Percentiles rank a stretch among this genome's conserved stretches.
Conservation (phyloP, 148 eudicot species). For the Rhododendron vialii region DNA sequence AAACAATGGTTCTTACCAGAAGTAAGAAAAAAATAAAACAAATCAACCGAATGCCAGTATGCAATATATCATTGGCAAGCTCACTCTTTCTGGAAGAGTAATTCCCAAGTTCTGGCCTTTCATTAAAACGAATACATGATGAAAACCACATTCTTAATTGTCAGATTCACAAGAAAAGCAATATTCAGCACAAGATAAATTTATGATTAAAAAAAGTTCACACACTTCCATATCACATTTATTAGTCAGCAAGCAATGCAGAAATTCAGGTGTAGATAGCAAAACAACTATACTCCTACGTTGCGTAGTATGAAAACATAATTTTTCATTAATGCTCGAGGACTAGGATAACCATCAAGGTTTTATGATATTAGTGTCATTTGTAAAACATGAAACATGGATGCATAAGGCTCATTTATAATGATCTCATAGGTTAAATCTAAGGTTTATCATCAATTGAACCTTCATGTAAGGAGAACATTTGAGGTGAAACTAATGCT, state of each 20-base stretch:
- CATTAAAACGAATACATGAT: neutral
- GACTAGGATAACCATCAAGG: neutral
- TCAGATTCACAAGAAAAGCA: neutral
- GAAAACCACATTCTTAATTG: neutral
- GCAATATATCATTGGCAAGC: neutral
- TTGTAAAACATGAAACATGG: neutral
- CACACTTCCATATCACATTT: neutral
- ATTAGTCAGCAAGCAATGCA: neutral
- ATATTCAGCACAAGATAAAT: neutral
- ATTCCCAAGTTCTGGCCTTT: neutral
- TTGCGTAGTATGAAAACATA: neutral
- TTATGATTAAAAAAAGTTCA: neutral
- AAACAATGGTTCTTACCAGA: neutral
- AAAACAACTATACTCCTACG: neutral
- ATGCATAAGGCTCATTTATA: neutral
- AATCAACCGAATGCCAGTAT: neutral
- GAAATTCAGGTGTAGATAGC: neutral
- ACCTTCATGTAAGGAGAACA: neutral
- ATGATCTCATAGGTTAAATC: neutral
- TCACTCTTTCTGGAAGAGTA: neutral
- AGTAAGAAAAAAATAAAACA: neutral
- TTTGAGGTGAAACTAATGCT: neutral
- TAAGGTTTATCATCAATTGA: neutral
- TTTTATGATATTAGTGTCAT: neutral
- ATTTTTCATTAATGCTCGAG: neutral